Evolutionary conservation across 768 basidiomycete species (phyloP).

Genomic region (Tulasnella sp.): DNA sequence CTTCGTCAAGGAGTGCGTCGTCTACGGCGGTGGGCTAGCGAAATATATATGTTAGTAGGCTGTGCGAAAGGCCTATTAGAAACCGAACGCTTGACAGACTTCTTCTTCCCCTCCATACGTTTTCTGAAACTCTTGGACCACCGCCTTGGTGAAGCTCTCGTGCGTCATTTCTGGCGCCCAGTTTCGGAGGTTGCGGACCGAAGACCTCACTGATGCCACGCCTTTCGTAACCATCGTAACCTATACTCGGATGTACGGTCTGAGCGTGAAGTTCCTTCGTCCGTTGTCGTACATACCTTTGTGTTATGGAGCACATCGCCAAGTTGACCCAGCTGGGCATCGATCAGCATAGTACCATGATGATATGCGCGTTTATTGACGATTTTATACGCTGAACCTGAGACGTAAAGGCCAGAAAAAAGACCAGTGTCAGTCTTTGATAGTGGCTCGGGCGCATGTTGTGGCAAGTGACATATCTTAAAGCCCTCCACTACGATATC

Average conservation of each 20-base stretch:
- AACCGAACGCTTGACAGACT: slow-evolving; percentile 14
- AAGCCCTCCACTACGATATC: slow-evolving; percentile 75
- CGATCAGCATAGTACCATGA: slow-evolving; percentile 97
- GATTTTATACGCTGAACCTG: slow-evolving; percentile 96
- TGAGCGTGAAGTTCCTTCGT: not conserved
- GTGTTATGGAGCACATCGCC: slow-evolving; percentile 57
- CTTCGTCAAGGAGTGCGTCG: slow-evolving; percentile 30
- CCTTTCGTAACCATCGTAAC: slow-evolving; percentile 73
- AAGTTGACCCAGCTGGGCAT: slow-evolving; percentile 60
- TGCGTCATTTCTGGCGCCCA: slow-evolving; percentile 47
- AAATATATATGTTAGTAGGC: too few relatives aligned
- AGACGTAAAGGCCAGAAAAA: slow-evolving; percentile 47
- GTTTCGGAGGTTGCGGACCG: slow-evolving; percentile 72
- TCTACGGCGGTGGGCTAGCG: not conserved
- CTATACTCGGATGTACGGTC: slow-evolving; percentile 31
- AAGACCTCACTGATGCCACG: slow-evolving; percentile 84
- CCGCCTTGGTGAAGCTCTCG: slow-evolving; percentile 55
- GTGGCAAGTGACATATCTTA: slow-evolving; percentile 61
- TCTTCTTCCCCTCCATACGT: slow-evolving; percentile 34
- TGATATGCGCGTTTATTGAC: slow-evolving; percentile 86
- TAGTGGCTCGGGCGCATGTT: not conserved
- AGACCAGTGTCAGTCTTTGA: not conserved
- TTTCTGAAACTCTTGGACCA: slow-evolving; percentile 54
- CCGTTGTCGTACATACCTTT: slow-evolving; percentile 39
- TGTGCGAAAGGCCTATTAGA: not conserved